Evolutionary conservation across 148 eudicot genomes (phyloP), one percentile per base, ranked within the genome.

Genomic region (Spergularia bocconei): DNA sequence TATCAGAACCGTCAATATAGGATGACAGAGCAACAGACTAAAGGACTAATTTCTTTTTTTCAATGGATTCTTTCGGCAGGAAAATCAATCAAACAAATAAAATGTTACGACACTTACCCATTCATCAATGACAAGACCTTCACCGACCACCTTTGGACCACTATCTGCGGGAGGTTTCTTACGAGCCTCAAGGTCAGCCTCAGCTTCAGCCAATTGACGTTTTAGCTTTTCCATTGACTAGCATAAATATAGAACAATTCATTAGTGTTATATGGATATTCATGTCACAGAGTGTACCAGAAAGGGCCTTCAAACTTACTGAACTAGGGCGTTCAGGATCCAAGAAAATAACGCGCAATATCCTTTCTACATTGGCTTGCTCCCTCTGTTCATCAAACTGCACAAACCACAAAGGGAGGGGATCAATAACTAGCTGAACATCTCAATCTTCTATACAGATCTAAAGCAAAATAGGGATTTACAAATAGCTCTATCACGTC

Each of bases 41-140:
- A 20, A 4, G 23, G 23, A 19, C 15, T 23, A 69, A 2, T 29
- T 15, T 53, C 52, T 21, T 53, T 67, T 50, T 10, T 62, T 23
- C 1, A 1, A 4, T 36, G 20, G 50, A 58, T 41, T 14, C 15
- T 5, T 39, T 53, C 19, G 17, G 59, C 23, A 29, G 56, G 52
- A 20, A 16, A 14, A 64, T 29, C 36, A 29, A 29, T 29, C 36
- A 3, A 75, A 65, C 33, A 13, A 13, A 5, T 54, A 60, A 20
- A n/a, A 50, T 13, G 56, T 55, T 10, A 54, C 57, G 25, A 41
- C 17, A 72, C 93, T 66, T 75, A 90, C 97, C 97, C 94, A 92
- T 86, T 92, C 97, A 80, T 92, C 97, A 50, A 92, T 90, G 20
- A 92, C 92, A 36, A 88, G 97, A 75, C 94, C 97, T 87, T 90